Base-by-base conservation (phyloP, 2,329 filamentous ascomycete genomes). In the Elsinoe australis region DNA sequence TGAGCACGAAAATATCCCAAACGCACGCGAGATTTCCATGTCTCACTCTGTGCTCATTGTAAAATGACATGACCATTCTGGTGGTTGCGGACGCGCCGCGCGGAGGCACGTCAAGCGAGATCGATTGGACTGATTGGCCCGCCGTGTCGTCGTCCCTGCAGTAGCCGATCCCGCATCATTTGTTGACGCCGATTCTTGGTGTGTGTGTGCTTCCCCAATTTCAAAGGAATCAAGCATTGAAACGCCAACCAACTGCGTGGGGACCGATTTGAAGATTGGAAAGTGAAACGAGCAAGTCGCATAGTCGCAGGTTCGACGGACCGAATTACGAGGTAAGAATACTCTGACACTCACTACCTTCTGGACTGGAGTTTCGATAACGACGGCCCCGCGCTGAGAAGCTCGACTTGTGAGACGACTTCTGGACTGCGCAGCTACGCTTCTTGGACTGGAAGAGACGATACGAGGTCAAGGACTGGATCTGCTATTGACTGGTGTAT, bases 141-240 rank as follows among this genome's bases (percentile, higher is more conserved):
- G 17, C 14, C 7, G 36, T 41, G 36, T 32, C 24, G 39, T 44
- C 39, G 39, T 44, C 28, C 39, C 39, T 44, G 39, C 39, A 44
- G 39, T 32, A 44, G 36, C 36, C 36, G 36, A 41, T 29, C 24
- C 24, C n/a, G 39, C 24, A 44, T 32, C 39, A 31, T 44, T 44
- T 44, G 39, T 44, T 44, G 39, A 44, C 39, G 39, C 39, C 39
- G 21, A n/a, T n/a, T n/a, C n/a, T n/a, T n/a, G n/a, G n/a, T n/a
- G n/a, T n/a, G n/a, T n/a, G n/a, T 29, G 39, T 44, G 39, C 32
- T 44, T 44, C 28, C 19, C 28, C 39, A 29, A 29, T 44, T 32
- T 29, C 39, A 32, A n/a, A n/a, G n/a, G n/a, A n/a, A n/a, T n/a
- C n/a, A n/a, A n/a, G n/a, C n/a, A n/a, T n/a, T n/a, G n/a, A n/a